Conservation (phyloP, 129 eudicot species). For the Flaveria trinervia region DNA sequence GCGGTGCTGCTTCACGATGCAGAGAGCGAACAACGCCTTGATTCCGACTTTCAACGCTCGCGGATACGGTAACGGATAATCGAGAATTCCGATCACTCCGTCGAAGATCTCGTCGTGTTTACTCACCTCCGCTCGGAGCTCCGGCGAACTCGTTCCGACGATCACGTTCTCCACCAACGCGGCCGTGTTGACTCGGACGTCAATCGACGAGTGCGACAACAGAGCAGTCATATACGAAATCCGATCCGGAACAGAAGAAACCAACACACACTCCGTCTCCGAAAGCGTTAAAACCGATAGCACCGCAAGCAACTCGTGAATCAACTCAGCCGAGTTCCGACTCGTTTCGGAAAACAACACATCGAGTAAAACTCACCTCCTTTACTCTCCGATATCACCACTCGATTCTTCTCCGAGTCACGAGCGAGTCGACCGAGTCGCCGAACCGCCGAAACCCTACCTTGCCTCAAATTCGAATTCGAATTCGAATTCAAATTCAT, state of each 20-base stretch:
- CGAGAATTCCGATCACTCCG: slow-evolving; percentile 63
- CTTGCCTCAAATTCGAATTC: slow-evolving; percentile 33
- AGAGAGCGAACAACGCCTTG: slow-evolving; percentile 74
- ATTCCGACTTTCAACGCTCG: slow-evolving; percentile 76
- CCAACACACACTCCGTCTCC: slow-evolving; percentile 53
- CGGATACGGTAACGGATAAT: slow-evolving; percentile 62
- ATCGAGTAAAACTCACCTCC: slow-evolving; percentile 49
- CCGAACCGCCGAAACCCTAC: slow-evolving; percentile 58
- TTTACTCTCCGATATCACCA: slow-evolving; percentile 50
- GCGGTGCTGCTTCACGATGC: slow-evolving; percentile 79
- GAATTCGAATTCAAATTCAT: slow-evolving; percentile 23
- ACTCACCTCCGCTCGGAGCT: slow-evolving; percentile 56
- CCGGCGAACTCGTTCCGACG: slow-evolving; percentile 74
- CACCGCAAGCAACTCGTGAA: slow-evolving; percentile 60
- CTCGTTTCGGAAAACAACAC: slow-evolving; percentile 46
- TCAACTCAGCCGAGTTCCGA: slow-evolving; percentile 49
- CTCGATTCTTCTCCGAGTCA: slow-evolving; percentile 83
- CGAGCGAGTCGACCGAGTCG: slow-evolving; percentile 71
- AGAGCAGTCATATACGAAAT: slow-evolving; percentile 51
- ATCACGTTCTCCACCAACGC: slow-evolving; percentile 65
- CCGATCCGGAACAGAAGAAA: slow-evolving; percentile 51
- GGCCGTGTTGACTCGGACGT: slow-evolving; percentile 72
- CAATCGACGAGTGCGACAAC: slow-evolving; percentile 66
- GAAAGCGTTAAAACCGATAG: slow-evolving; percentile 54
- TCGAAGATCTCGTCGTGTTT: slow-evolving; percentile 57